Conservation (phyloP, 202 grass and related monocot species). For the Panicum hallii region DNA sequence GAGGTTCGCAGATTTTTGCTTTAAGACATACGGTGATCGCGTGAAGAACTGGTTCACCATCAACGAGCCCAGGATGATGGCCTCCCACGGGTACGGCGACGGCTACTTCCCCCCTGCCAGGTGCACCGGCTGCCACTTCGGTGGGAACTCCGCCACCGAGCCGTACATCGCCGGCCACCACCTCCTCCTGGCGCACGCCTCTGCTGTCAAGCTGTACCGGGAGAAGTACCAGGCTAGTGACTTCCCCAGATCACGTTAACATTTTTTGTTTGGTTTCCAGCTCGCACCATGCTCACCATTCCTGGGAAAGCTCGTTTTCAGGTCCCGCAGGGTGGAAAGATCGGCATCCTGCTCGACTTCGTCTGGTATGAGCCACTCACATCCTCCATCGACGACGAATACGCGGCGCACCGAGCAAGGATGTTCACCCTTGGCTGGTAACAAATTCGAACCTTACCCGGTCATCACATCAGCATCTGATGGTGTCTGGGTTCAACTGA, state of each 20-base stretch:
- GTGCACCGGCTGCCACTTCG: conserved; percentile 58
- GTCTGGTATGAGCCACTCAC: conserved; percentile 62
- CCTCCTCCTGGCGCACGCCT: conserved; percentile 72
- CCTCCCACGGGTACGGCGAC: conserved; percentile 67
- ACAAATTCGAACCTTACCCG: background rate
- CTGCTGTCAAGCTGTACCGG: conserved; percentile 66
- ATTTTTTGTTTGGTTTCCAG: background rate
- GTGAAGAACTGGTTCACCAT: conserved; percentile 85
- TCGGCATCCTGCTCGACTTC: conserved; percentile 72
- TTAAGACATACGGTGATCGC: conserved; percentile 53
- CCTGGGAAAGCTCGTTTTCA: background rate
- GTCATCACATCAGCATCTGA: background rate
- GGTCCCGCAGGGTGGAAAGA: conserved; percentile 48
- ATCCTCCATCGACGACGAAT: conserved; percentile 30
- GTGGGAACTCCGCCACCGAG: conserved; percentile 73
- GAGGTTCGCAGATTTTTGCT: conserved; percentile 63
- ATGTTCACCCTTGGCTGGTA: conserved; percentile 73
- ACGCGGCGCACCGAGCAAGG: conserved; percentile 52
- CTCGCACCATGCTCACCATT: background rate
- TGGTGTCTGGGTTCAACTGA: background rate
- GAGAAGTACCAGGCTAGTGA: conserved; percentile 65
- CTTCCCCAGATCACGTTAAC: background rate
- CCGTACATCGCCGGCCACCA: conserved; percentile 76
- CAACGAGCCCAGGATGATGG: conserved; percentile 70
- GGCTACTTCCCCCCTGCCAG: conserved; percentile 64